Base-by-base conservation (phyloP, 1,284 basidiomycete genomes). In the Sphagnurus paluster region DNA sequence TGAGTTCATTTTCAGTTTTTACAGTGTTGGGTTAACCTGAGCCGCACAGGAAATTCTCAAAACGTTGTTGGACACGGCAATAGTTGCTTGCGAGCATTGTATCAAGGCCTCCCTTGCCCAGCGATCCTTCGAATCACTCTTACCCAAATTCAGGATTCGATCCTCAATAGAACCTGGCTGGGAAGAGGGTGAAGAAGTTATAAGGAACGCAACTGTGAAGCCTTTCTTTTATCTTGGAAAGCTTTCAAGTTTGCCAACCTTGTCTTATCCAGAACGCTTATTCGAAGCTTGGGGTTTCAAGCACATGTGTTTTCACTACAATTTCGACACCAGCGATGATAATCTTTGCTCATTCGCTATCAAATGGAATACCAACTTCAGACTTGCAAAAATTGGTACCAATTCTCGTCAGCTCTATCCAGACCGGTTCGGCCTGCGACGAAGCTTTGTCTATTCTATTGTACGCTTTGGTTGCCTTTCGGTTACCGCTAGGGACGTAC, bases 381-480 rank as follows among this genome's bases (percentile, higher is more conserved):
- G n/a, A 59, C 35, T 55, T 79, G 4, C 52, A 65, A 0, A 57
- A 69, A 10, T 58, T 82, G 35, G 60, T 75, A 14, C 74, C 74
- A 0, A 54, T 74, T 5, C 52, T 87, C 11, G 51, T 82, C 16
- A 61, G 69, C 6, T 77, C 74, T 2, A 60, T 88, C 14, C 76
- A 80, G 57, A 63, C 71, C 9, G 80, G 78, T 55, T 57, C 66
- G 19, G 68, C 72, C 3, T 56, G 84, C 13, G 82, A 85, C 53
- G 80, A 83, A 55, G 66, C 76, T 1, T 63, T 87, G 16, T 70
- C 77, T 10, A 52, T 85, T 39, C 71, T 88, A 5, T 63, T 86
- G 3, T 60, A 59, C 24, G 50, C 66, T 2, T 62, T 85, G 16
- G 66, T 68, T 30, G 57, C 63, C 13, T 42, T 55, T 37, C 46